Base-by-base conservation (phyloP, 805 yeast genomes). In the Saccharomycopsis fermentans region DNA sequence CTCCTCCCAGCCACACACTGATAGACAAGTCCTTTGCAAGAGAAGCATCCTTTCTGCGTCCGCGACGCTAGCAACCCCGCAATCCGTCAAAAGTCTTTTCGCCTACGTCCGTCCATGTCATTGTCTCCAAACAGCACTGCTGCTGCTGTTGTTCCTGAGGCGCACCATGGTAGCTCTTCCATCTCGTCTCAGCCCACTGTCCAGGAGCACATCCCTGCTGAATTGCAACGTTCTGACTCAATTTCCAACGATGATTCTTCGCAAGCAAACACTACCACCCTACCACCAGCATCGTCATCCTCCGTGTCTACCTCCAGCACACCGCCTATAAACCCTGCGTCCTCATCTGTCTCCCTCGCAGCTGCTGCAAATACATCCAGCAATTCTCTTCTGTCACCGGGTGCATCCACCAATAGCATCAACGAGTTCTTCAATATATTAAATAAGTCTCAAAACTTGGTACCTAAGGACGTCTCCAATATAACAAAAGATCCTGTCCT, bases 401-500 rank as follows among this genome's bases (percentile, higher is more conserved):
- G 24, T 6, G 27, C 29, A 3, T 43, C 50, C 16, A 11, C 50
- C 29, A 43, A 43, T 26, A 43, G 17, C 14, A 43, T 43, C 50
- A 43, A 43, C n/a, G 50, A 43, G 24, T 43, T 43, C n/a, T 43
- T 43, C n/a, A 43, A 43, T 14, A 50, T 50, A 6, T 50, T 50
- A n/a, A 32, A 50, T 27, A 27, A 29, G 17, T 50, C 47, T 2
- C 32, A 40, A 14, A 54, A 26, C 19, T 58, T 60, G n/a, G 58
- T 55, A 14, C 12, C 56, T n/a, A 29, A 40, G 11, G 63, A 60
- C n/a, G 63, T 60, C 6, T 27, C 58, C 2, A 60, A 60, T 35
- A 58, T 61, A 40, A 61, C 63, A 8, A 48, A 51, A 24, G 63
- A 61, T 39, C 35, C 35, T 11, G 39, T 51, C 1, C 48, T 61